A percentile compares a stretch with the other conserved stretches of the same genome.
These are phyloP conservation scores for Rheum nobile DNA, from an alignment of 148 eudicot genomes.

Conservation along the genomic window DNA sequence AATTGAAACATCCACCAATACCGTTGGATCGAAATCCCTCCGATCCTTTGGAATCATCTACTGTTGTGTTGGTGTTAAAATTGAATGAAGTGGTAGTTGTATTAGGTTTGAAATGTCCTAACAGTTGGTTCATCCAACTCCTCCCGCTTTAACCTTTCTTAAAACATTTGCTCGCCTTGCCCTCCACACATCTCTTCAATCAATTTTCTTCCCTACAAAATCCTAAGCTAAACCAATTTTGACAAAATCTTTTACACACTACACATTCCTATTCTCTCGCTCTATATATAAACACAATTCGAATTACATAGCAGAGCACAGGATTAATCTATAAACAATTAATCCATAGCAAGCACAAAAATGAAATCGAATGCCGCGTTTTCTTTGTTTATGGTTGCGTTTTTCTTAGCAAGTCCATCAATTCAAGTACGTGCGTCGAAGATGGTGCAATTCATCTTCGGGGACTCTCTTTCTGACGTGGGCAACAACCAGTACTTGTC, in stretches of 20 bases:
- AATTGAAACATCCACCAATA: background rate
- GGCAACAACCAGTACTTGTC: constrained; percentile 65
- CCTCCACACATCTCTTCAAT: background rate
- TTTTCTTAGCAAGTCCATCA: constrained; percentile 6
- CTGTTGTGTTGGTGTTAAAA: background rate
- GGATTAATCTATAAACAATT: too few relatives aligned
- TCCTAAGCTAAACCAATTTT: background rate
- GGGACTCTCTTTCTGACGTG: constrained; percentile 83
- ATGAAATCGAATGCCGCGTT: background rate
- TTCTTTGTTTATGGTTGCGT: background rate
- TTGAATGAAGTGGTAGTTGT: constrained; percentile 8
- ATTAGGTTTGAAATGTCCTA: constrained; percentile 6
- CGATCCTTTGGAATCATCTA: background rate
- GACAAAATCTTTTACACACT: background rate
- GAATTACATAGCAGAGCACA: background rate
- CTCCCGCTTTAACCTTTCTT: background rate
- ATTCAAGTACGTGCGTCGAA: constrained; percentile 32
- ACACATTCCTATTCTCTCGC: background rate
- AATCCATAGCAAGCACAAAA: background rate
- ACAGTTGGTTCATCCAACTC: constrained; percentile 10
- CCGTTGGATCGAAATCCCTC: background rate
- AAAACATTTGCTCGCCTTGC: background rate
- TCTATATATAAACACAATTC: background rate
- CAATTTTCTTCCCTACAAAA: constrained; percentile 4
- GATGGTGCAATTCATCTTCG: constrained; percentile 84